A percentile compares a stretch with the other conserved stretches of the same genome.
Conservation (phyloP, 164 flowering plant genomes). For the Piper longum region DNA sequence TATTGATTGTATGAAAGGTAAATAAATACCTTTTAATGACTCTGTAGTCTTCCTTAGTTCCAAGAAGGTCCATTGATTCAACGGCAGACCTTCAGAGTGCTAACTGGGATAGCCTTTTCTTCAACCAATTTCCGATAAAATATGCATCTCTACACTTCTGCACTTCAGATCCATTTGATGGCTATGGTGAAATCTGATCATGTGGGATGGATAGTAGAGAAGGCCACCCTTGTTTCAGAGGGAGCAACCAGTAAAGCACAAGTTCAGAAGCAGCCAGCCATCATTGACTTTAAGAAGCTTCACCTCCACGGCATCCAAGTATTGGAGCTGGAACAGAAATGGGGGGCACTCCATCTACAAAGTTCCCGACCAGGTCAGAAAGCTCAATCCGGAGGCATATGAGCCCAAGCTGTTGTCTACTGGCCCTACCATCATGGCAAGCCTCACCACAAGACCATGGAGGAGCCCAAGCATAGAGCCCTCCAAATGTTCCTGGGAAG, state of each 20-base stretch:
- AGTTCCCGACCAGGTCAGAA: background rate
- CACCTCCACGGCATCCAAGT: background rate
- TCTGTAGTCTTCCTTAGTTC: too few relatives aligned
- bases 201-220: too few relatives aligned
- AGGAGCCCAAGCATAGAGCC: slow-evolving; percentile 9
- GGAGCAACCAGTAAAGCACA: background rate
- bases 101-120: too few relatives aligned
- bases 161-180: too few relatives aligned
- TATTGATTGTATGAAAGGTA: too few relatives aligned
- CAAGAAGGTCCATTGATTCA: too few relatives aligned
- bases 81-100: too few relatives aligned
- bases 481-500: slow-evolving; percentile 2
- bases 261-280: background rate
- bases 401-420: slow-evolving; percentile 12
- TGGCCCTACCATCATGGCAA: slow-evolving; percentile 9
- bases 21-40: too few relatives aligned
- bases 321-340: background rate
- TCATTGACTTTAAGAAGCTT: background rate
- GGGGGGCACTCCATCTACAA: slow-evolving; percentile 4
- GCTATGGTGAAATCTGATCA: too few relatives aligned
- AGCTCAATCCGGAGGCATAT: background rate
- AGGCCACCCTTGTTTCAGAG: too few relatives aligned
- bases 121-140: too few relatives aligned
- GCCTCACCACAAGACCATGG: slow-evolving; percentile 4
- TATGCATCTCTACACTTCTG: too few relatives aligned